Evolutionary conservation across 2,329 filamentous ascomycete species (phyloP).

Genomic region (Colletotrichum sp.): DNA sequence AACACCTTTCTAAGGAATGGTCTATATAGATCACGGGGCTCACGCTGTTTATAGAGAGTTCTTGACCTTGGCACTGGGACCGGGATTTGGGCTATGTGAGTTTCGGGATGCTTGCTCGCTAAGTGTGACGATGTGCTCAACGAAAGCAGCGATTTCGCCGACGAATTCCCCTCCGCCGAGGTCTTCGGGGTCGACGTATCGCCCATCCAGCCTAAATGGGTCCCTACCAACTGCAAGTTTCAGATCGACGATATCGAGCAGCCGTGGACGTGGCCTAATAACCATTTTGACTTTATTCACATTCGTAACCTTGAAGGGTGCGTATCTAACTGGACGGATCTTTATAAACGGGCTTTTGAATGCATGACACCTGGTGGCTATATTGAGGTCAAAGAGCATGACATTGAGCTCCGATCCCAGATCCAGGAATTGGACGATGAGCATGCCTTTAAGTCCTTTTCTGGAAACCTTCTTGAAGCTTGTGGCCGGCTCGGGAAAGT

Average conservation of each 20-base stretch:
- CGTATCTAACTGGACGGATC: slow-evolving; percentile 58
- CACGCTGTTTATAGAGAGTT: too few species aligned
- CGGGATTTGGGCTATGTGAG: too few species aligned
- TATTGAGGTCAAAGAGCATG: slow-evolving; percentile 36
- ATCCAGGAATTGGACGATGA: background rate
- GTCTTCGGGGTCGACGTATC: slow-evolving; percentile 60
- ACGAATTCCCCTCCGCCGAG: slow-evolving; percentile 47
- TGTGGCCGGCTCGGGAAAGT: too few species aligned
- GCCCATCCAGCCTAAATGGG: slow-evolving; percentile 59
- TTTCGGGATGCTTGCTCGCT: too few species aligned
- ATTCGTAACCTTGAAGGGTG: slow-evolving; percentile 61
- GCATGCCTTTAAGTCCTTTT: too few species aligned
- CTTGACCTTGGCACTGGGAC: too few species aligned
- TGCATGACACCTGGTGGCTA: slow-evolving; percentile 63
- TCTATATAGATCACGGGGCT: too few species aligned
- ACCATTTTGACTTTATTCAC: slow-evolving; percentile 64
- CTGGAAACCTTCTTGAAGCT: too few species aligned
- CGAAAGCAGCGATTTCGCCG: slow-evolving; percentile 48
- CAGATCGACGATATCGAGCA: slow-evolving; percentile 38
- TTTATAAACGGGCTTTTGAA: slow-evolving; percentile 55
- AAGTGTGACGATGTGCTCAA: too few species aligned
- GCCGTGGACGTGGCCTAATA: slow-evolving; percentile 49
- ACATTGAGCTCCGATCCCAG: slow-evolving; percentile 12
- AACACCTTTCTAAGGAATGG: too few species aligned
- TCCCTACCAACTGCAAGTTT: slow-evolving; percentile 44